phyloP scores from a whole-genome alignment of 768 basidiomycete genomes.

The Lactifluus pinguis region DNA sequence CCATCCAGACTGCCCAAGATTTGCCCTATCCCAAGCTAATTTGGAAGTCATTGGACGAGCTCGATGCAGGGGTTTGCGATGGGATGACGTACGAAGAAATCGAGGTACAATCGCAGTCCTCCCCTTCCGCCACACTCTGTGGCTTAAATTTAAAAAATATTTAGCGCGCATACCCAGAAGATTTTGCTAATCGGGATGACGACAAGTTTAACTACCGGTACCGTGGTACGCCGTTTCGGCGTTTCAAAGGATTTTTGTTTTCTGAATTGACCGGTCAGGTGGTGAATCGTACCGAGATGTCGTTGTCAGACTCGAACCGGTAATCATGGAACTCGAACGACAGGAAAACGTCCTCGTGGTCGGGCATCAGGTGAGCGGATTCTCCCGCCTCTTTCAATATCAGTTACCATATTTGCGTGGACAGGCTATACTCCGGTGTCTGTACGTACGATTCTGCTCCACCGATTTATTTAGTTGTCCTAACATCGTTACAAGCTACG shows the following conservation, averaged over 20 bases:
- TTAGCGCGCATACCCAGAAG: slow-evolving; percentile 91
- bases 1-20: slow-evolving; percentile 70
- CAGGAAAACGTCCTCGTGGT: slow-evolving; percentile 97
- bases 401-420: slow-evolving; percentile 20
- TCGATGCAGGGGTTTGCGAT: slow-evolving; percentile 98
- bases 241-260: too few species aligned
- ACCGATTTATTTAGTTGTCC: background rate
- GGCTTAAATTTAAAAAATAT: background rate
- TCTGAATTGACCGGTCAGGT: slow-evolving; percentile 25
- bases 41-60: slow-evolving; percentile 97
- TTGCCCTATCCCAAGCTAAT: slow-evolving; percentile 87
- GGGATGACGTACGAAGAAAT: slow-evolving; percentile 99
- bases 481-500: slow-evolving; percentile 50
- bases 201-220: slow-evolving; percentile 99
- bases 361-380: slow-evolving; percentile 68
- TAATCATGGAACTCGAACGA: slow-evolving; percentile 98
- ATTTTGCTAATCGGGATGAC: slow-evolving; percentile 95
- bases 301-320: slow-evolving; percentile 87
- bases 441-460: slow-evolving; percentile 35
- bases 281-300: slow-evolving; percentile 99
- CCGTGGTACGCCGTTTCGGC: slow-evolving; percentile 41
- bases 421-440: slow-evolving; percentile 69
- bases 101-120: slow-evolving; percentile 44
- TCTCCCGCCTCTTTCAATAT: background rate
- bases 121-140: background rate